These are phyloP conservation scores for Daucus carota DNA, from an alignment of 129 eudicot species.

Conservation along the genomic window DNA sequence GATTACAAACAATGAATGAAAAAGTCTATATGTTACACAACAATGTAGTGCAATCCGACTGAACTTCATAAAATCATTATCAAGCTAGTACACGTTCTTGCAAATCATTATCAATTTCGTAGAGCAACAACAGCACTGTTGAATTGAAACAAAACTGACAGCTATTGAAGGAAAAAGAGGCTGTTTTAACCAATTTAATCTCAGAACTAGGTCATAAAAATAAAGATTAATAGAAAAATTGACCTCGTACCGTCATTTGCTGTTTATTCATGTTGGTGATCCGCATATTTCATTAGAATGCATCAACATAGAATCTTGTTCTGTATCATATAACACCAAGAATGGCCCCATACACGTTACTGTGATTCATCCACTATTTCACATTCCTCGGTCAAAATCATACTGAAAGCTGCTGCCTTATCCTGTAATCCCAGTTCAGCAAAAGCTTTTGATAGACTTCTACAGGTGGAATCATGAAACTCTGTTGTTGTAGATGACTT, in stretches of 20 bases:
- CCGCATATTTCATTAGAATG: neutral
- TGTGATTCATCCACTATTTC: constrained; percentile 9
- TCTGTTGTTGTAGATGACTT: constrained; percentile 54
- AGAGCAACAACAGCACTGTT: neutral
- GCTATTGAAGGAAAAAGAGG: neutral
- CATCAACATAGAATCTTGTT: neutral
- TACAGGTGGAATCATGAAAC: constrained; percentile 42
- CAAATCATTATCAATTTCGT: neutral
- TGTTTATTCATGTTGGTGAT: neutral
- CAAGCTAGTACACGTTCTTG: neutral
- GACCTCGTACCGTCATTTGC: neutral
- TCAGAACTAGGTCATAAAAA: neutral
- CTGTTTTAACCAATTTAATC: neutral
- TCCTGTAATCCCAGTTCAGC: constrained; percentile 52
- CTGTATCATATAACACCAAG: neutral
- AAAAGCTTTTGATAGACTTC: constrained; percentile 47
- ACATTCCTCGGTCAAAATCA: constrained; percentile 32
- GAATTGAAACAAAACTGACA: neutral
- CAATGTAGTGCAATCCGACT: neutral
- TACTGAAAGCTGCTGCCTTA: constrained; percentile 38
- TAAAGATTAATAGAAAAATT: neutral
- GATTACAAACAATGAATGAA: neutral
- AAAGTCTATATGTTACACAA: neutral
- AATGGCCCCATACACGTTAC: neutral
- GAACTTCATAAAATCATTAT: neutral